Conservation (phyloP, 306 rosid species). For the Corylus avellana region DNA sequence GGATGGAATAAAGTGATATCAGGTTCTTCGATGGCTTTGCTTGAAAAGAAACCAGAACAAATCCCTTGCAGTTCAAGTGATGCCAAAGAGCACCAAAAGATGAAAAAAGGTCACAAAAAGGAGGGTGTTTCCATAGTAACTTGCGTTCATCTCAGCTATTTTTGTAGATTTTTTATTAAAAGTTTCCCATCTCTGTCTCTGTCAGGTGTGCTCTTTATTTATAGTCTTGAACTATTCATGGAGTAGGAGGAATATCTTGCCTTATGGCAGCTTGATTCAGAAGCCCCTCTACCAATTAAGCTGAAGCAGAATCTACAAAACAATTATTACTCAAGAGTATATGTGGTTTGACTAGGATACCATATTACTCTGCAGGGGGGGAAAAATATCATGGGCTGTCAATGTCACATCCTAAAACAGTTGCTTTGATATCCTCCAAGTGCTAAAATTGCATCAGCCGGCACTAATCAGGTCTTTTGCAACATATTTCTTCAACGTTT, state of each 20-base stretch:
- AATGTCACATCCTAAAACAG: background rate
- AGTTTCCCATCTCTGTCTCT: slow-evolving; percentile 19
- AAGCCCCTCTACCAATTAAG: background rate
- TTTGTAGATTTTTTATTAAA: slow-evolving; percentile 38
- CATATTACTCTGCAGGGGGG: background rate
- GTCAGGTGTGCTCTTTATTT: slow-evolving; percentile 12
- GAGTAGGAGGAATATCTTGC: slow-evolving; percentile 16
- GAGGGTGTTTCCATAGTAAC: slow-evolving; percentile 32
- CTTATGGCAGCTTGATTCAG: slow-evolving; percentile 25
- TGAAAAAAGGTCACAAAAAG: slow-evolving; percentile 25
- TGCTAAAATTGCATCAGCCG: background rate
- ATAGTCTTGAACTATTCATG: slow-evolving; percentile 16
- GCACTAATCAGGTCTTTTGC: background rate
- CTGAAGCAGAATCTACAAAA: background rate
- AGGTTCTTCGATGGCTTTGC: slow-evolving; percentile 32
- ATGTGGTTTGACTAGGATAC: slow-evolving; percentile 2
- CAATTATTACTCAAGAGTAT: background rate
- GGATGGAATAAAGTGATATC: slow-evolving; percentile 60
- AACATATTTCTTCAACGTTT: background rate
- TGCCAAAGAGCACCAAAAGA: slow-evolving; percentile 11
- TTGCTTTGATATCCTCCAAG: background rate
- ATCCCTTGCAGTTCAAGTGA: slow-evolving; percentile 71
- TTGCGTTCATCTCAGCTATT: slow-evolving; percentile 35
- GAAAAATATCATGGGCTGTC: background rate
- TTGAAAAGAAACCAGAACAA: slow-evolving; percentile 32